phyloP scores from a whole-genome alignment of 306 rosid genomes.

The Cucurbita maxima region DNA sequence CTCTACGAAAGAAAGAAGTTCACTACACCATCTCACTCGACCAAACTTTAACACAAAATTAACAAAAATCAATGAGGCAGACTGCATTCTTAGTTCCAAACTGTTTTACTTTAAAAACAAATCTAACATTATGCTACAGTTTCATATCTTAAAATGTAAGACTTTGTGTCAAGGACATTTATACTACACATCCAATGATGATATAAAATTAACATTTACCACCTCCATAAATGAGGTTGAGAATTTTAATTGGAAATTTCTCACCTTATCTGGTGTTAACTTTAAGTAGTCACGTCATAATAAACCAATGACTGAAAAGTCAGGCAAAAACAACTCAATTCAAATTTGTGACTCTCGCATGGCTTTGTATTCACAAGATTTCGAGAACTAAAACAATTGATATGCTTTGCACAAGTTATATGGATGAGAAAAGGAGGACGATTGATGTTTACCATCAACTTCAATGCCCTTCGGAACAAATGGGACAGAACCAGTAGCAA shows the following conservation, averaged over 20 bases:
- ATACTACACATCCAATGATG: not conserved
- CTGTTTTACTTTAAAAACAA: not conserved
- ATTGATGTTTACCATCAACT: conserved; percentile 53
- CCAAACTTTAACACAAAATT: too few species aligned
- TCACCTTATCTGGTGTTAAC: not conserved
- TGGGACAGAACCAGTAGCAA: conserved; percentile 97
- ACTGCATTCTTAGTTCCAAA: not conserved
- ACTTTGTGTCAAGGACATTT: not conserved
- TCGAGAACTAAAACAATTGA: not conserved
- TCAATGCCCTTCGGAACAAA: conserved; percentile 96
- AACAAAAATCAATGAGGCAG: not conserved
- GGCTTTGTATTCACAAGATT: not conserved
- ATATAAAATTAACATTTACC: not conserved
- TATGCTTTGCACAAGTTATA: not conserved
- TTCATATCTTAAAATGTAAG: not conserved
- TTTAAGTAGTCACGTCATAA: not conserved
- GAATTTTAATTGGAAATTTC: not conserved
- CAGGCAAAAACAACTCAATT: not conserved
- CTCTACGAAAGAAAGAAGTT: not conserved
- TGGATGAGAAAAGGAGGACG: conserved; percentile 3
- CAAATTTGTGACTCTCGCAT: not conserved
- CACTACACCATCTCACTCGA: not conserved
- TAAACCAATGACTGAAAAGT: not conserved
- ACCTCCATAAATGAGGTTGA: not conserved
- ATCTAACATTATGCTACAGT: not conserved